Conservation (phyloP, 306 rosid genomes). For the Geum urbanum region DNA sequence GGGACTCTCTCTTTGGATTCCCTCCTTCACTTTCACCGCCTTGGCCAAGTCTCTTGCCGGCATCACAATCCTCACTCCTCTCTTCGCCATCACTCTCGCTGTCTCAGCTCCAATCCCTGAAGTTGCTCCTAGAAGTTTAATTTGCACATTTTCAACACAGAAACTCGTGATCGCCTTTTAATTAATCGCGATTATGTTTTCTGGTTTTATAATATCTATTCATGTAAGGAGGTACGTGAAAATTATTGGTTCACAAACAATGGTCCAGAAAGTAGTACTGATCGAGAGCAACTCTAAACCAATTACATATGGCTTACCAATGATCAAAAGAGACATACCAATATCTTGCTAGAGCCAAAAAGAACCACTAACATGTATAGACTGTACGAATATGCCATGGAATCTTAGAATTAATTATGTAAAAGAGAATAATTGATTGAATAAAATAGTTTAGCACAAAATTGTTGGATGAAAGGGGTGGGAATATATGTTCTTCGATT, state of each 20-base stretch:
- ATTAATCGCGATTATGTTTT: not conserved
- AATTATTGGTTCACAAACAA: not conserved
- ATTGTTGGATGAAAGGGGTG: not conserved
- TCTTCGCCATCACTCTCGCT: constrained; percentile 85
- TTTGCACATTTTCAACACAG: constrained; percentile 4
- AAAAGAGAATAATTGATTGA: not conserved
- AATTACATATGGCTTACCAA: constrained; percentile 19
- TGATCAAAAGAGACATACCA: constrained; percentile 36
- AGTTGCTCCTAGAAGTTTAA: constrained; percentile 59
- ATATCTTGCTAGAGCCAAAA: constrained; percentile 42
- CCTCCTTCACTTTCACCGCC: constrained; percentile 57
- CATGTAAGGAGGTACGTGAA: not conserved
- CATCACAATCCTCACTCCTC: constrained; percentile 82
- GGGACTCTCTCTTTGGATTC: constrained; percentile 62
- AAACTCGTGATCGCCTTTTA: not conserved
- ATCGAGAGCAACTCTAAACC: constrained; percentile 26
- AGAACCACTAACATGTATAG: constrained; percentile 24
- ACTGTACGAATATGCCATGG: not conserved
- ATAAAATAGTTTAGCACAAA: not conserved
- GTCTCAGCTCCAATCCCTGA: constrained; percentile 97
- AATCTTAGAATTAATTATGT: not conserved
- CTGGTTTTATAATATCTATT: not conserved
- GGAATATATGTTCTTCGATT: not conserved
- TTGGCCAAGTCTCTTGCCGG: constrained; percentile 73
- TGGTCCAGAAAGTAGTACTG: constrained; percentile 12